Evolutionary conservation across 306 rosid species (phyloP), one percentile per base, ranked within the genome.

Genomic region (Corylus heterophylla): DNA sequence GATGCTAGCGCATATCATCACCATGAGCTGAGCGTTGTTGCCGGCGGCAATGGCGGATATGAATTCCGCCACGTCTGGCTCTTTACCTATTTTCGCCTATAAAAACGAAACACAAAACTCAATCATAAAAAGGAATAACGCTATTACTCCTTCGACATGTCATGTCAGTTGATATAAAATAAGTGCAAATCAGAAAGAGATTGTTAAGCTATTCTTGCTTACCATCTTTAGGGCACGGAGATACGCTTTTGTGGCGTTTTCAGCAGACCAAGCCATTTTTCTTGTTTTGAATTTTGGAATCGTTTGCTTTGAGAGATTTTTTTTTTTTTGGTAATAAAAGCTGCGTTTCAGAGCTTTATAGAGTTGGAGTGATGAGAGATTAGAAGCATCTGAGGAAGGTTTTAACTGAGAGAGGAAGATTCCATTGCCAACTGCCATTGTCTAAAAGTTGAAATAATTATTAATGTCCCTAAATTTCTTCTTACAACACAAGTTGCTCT

Each of bases 171-270:
- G 44, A 39, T 39, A 39, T 39, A 5, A 31, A 52, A 13, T 48
- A 9, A 18, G 52, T 20, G 54, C n/a, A 3, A 12, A 45, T 1
- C 14, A 49, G 8, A 48, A 47, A 2, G 4, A 31, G 27, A 45
- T 1, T 12, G 13, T 7, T 22, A 0, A 5, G 17, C 14, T 4
- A 2, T 66, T 0, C 22, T 10, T 56, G 77, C 81, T 77, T 80
- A 88, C 89, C 87, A 84, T 85, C 78, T 78, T 86, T 50, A 89
- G 77, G 10, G 92, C 62, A 31, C 73, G 71, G 18, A 89, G 85
- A 80, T 86, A 89, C 52, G 92, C 92, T 78, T 63, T 84, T 54
- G 84, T 89, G 73, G 90, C 90, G 69, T 86, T 86, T 71, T 89
- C 92, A 78, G 84, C 64, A 8, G 90, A 89, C 92, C 92, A 89